Evolutionary conservation across 495 filamentous ascomycete genomes (phyloP).

Genomic region (Hypomontagnella monticulosa): DNA sequence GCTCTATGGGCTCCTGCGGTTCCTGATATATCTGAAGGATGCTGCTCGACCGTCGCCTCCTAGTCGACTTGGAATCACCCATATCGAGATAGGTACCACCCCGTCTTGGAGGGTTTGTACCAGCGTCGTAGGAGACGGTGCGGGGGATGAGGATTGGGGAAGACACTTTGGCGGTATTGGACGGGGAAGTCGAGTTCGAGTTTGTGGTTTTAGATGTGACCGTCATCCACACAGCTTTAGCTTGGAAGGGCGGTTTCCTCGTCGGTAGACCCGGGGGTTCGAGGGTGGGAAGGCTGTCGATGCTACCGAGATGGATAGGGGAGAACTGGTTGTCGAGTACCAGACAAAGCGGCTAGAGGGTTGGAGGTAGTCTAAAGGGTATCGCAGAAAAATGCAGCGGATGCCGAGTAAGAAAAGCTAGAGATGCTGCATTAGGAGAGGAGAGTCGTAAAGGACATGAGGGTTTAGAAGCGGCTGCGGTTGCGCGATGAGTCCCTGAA

Average conservation of each 20-base stretch:
- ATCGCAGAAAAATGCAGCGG: conserved; percentile 34
- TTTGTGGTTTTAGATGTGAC: conserved; percentile 18
- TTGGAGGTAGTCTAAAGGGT: conserved; percentile 29
- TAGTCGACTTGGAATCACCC: conserved; percentile 64
- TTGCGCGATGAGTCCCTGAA: conserved; percentile 14
- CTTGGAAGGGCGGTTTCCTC: conserved; percentile 5
- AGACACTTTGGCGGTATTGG: conserved; percentile 87
- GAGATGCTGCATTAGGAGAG: conserved; percentile 36
- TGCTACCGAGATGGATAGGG: conserved; percentile 10
- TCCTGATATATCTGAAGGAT: conserved; percentile 89
- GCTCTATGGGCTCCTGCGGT: conserved; percentile 91
- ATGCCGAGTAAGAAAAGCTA: conserved; percentile 31
- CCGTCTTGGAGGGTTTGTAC: conserved; percentile 69
- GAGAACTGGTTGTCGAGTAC: conserved; percentile 1
- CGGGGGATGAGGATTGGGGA: conserved; percentile 78
- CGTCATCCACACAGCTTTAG: conserved; percentile 36
- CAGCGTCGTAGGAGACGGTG: conserved; percentile 81
- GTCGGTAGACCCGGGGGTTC: conserved; percentile 18
- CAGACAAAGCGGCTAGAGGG: conserved; percentile 6
- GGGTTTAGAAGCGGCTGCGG: background rate
- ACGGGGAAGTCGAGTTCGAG: conserved; percentile 42
- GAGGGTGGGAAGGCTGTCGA: conserved; percentile 2
- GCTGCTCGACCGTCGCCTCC: conserved; percentile 90
- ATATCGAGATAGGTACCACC: conserved; percentile 54
- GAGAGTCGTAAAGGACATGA: conserved; percentile 18